Conservation (phyloP, 768 basidiomycete genomes). For the Tylopilus vinaceipallidus region DNA sequence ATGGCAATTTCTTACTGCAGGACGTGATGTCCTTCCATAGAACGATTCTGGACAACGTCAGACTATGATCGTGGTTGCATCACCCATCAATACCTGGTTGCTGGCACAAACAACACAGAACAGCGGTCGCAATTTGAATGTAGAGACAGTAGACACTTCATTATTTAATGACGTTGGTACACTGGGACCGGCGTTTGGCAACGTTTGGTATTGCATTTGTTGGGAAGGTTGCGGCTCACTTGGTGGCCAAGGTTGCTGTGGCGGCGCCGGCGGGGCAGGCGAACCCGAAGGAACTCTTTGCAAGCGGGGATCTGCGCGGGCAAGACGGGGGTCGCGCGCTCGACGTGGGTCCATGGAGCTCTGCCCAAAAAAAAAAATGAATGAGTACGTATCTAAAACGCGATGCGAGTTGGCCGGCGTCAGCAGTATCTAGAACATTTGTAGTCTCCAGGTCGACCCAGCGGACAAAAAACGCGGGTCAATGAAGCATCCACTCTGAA, state of each 20-base stretch:
- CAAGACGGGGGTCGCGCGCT: conserved; percentile 78
- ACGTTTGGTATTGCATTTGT: conserved; percentile 18
- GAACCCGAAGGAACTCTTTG: conserved; percentile 46
- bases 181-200: conserved; percentile 9
- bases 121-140: conserved; percentile 68
- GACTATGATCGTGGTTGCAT: neutral
- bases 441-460: conserved; percentile 75
- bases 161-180: neutral
- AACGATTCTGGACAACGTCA: conserved; percentile 69
- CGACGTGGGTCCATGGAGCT: conserved; percentile 71
- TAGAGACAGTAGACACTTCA: conserved; percentile 14
- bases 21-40: conserved; percentile 97
- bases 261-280: conserved; percentile 29
- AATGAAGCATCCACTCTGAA: conserved; percentile 91
- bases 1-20: conserved; percentile 60
- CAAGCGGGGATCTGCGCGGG: conserved; percentile 64
- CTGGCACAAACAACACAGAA: conserved; percentile 99
- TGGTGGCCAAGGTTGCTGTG: conserved; percentile 27
- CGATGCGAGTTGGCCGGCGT: conserved; percentile 35
- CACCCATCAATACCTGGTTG: conserved; percentile 69
- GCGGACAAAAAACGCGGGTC: conserved; percentile 48
- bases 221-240: conserved; percentile 14
- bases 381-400: conserved; percentile 18
- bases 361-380: conserved; percentile 7
- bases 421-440: conserved; percentile 95